Base-by-base conservation (phyloP, 352 stramenopile genomes). In the Globisporangium splendens region DNA sequence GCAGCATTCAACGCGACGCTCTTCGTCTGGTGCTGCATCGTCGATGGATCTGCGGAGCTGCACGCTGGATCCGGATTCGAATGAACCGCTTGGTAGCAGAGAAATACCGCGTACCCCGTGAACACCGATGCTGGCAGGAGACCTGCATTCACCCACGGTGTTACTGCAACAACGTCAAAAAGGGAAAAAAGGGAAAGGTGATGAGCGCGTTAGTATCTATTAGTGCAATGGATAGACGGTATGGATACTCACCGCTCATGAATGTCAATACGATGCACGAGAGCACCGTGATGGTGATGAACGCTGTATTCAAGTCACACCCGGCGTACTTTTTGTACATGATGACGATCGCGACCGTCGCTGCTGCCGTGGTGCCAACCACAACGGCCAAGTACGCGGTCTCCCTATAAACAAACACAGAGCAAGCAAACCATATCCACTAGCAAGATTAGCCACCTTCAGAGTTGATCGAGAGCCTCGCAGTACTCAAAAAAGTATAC, bases 1-100 rank as follows among this genome's bases (percentile, higher is more conserved):
- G 59, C 57, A 1, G 72, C 59, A 61, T 88, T 92, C 10, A 78
- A 44, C 8, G 82, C 59, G 22, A 83, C 63, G 22, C 65, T 76
- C 24, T 68, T 71, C 17, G 73, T 68, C 31, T 72, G 59, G 47
- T 75, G 62, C 38, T 74, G 65, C 33, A 65, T 53, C 0, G 52
- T 73, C 6, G 65, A 62, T 2, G 68, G 50, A 21, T 79, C 61
- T 2, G 73, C 56, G 2, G 48, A 28, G n/a, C 66, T 66, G 55
- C 78, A 89, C 3, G 65, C 66, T 7, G 68, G 75, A 42, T 87
- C 74, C 14, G 83, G 78, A 56, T 93, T 93, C 33, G 80, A 70
- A 54, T 66, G 73, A 15, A 93, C 68, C 2, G 83, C 70, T 58
- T 93, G 76, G 55, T 86, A 93, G 52, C 80, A 89, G 52, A 93